Base-by-base conservation (phyloP, 2,329 filamentous ascomycete genomes). In the Paecilomyces dactylethromorphus region DNA sequence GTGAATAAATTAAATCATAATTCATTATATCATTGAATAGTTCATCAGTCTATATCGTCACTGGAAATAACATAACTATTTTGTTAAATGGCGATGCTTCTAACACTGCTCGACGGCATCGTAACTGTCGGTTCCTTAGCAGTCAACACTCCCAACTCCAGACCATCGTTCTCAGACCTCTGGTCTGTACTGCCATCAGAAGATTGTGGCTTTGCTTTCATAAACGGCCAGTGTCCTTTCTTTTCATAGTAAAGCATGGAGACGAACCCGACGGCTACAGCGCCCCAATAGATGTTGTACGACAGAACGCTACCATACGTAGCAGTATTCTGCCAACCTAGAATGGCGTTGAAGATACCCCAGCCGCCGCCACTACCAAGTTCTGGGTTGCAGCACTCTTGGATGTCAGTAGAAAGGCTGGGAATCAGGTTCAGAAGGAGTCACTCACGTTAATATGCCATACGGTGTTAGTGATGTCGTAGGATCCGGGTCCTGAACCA, bases 201-300 rank as follows among this genome's bases (percentile, higher is more conserved):
- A 11, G 49, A 52, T 8, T 12, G 24, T 15, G 8, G n/a, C 49
- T 53, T 55, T 39, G 49, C 24, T 53, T 58, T 62, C 53, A 59
- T 57, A 4, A 62, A 58, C 6, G 61, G 61, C 61, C 61, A 63
- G 12, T 58, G 59, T 2, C 64, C 64, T 15, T 59, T 62, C 50
- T 59, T 63, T 56, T 64, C 64, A 51, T 62, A 58, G 53, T 64
- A 66, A 12, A 66, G 58, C 79, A 93, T 81, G 33, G 77, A 64
- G 13, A 85, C 61, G 69, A 93, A 90, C 4, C 81, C 82, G 15
- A 80, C 61, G 58, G 92, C 91, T 64, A 91, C 81, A n/a, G n/a
- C n/a, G n/a, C n/a, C 75, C 92, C 91, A 96, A 78, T 96, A 96
- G 15, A 93, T 59, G 71, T 94, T 95, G 78, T 96, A 96, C 1